Evolutionary conservation across 2,329 filamentous ascomycete genomes (phyloP), one percentile per base, ranked within the genome.

Genomic region (Drechslerella coelobrocha): DNA sequence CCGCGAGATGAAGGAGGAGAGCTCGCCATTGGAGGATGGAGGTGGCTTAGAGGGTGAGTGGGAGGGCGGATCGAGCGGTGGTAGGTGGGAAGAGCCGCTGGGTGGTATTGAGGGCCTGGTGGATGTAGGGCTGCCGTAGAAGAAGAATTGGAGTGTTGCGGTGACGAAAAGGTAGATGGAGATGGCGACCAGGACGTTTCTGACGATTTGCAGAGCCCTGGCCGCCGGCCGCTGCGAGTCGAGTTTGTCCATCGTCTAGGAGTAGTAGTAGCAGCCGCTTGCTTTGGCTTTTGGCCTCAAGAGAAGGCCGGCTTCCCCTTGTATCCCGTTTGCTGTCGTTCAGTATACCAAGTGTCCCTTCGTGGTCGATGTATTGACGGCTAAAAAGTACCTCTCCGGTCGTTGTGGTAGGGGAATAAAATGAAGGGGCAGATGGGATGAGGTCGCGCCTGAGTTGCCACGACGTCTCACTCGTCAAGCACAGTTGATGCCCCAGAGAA

Each of bases 1-100:
- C 50, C 83, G 78, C 77, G 83, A 82, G 77, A 84, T 83, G 72
- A 82, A 27, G 47, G 47, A 9, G 9, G 27, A 26, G 47, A 51
- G n/a, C 14, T 63, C 53, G 47, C 59, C 66, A 24, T 59, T 52
- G 9, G 53, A 62, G 0, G 52, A 59, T 26, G 27, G 19, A n/a
- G 41, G 41, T 5, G 24, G 5, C 24, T 14, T 9, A 10, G 27
- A 24, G 19, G 45, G 5, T 6, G 19, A 12, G 45, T 24, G 3
- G 45, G 45, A 50, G 6, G 19, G 27, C 12, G 24, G 10, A 50
- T 55, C 8, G 83, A 82, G 77, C 84, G 84, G 72, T 81, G 24
- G 12, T 24, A 23, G 21, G 26, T 47, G 3, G 6, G 52, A 50
- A 2, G 21, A 24, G 23, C 43, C 27, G 21, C 21, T 50, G 24